Evolutionary conservation across 164 flowering plant genomes (phyloP), one percentile per base, ranked within the genome.

Genomic region (Magnolia changhungtana): DNA sequence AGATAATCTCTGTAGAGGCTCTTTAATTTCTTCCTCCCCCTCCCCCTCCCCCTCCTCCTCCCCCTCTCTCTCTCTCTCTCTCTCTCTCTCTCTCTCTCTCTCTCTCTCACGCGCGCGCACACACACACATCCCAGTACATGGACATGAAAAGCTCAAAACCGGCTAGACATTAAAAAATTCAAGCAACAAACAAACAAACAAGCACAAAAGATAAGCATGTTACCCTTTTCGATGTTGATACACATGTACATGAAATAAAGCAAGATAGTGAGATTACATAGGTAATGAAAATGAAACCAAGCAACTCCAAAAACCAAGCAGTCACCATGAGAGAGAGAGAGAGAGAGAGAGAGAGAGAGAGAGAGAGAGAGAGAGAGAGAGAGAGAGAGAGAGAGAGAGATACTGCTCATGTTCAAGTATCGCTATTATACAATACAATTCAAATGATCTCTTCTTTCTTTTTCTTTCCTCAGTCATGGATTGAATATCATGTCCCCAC

Each of bases 401-500:
- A 61, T n/a, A n/a, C 20, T 24, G 9, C 29, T 20, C 27, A 66
- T 23, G 8, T 21, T 24, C 69, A 50, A 7, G 23, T 50, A 11
- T 70, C 72, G 49, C 58, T 50, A 50, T 70, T 58, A 16, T 16
- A 55, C 61, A 55, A 16, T 20, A 70, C 72, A 70, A 49, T 70
- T 50, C 9, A 37, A 70, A 50, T 18, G 24, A 58, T 13, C 23
- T 18, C 21, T 50, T 70, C 52, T 70, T 45, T 45, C 72, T 70
- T 50, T 14, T 52, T 16, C 61, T 55, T 55, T 16, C 61, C 61
- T 29, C 61, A 50, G 9, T 73, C 76, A 92, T 49, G 95, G 96
- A 78, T 87, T 92, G 87, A 89, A 89, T 71, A 90, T 78, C 63
- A 78, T 67, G 75, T 87, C 80, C 6, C 98, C 96, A 80, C 98